Evolutionary conservation across 208 protist genomes (phyloP), one percentile per base, ranked within the genome.

Genomic region (Trypanosoma boissoni): DNA sequence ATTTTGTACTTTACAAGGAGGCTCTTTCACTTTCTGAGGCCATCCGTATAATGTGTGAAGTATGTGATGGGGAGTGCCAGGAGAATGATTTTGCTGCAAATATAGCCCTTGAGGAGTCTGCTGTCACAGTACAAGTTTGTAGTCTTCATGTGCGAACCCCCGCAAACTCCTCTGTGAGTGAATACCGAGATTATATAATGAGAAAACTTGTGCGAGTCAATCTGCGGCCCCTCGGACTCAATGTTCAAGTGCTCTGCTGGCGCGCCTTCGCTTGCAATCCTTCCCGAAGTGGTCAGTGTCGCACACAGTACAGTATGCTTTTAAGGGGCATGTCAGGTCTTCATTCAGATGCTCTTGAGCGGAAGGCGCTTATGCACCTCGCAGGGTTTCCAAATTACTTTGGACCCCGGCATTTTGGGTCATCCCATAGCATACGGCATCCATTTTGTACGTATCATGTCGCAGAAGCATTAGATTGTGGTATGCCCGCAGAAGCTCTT

Each of bases 361-460:
- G 46, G 12, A 55, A 58, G 24, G 67, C 71, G 10, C 61, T 75
- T 32, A 26, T 14, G 32, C 61, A 50, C 27, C 46, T 78, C 32
- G 21, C 53, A 31, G 39, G 32, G 21, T 71, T 94, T 27, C 80
- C 83, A 8, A 94, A 94, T 58, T 94, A 76, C 57, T 94, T 86
- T 55, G 56, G 72, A 6, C 76, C 83, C 9, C 41, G 39, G 21
- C 74, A 85, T 68, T 94, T 94, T 73, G 87, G 87, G 20, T 18
- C 48, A n/a, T 23, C 36, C 4, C 46, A 60, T 2, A 20, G 63
- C 0, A 32, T 20, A n/a, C 73, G 71, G 7, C 68, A 60, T 24
- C 69, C 69, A 26, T 88, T 91, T 54, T 76, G 77, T 52, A 78
- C 68, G 27, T 89, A 83, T 51, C 76, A 94, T 68, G 80, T 85